These are phyloP conservation scores for Nicotiana sylvestris DNA, from an alignment of 257 asterid species.

Conservation along the genomic window DNA sequence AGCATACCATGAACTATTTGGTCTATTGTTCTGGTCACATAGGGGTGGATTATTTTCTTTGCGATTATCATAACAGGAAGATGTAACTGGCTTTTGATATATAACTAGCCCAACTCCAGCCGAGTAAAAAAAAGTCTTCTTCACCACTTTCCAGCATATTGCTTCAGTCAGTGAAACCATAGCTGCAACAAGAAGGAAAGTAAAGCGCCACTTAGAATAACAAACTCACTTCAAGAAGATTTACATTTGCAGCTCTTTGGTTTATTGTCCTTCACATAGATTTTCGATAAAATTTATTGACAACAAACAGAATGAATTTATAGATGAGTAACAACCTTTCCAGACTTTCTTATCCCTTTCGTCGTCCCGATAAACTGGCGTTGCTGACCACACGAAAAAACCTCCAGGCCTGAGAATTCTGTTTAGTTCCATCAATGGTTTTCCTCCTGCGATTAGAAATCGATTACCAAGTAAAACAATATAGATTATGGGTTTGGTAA, in stretches of 20 bases:
- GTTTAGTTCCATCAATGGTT: conserved; percentile 80
- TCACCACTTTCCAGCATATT: conserved; percentile 79
- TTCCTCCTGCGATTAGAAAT: conserved; percentile 62
- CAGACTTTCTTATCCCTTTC: conserved; percentile 64
- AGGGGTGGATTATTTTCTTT: conserved; percentile 61
- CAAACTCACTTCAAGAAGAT: no score
- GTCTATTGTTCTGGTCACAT: conserved; percentile 51
- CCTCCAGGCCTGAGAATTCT: conserved; percentile 96
- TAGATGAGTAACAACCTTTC: conserved; percentile 45
- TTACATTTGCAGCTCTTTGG: no score
- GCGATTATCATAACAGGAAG: conserved; percentile 67
- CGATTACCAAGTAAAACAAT: conserved; percentile 9
- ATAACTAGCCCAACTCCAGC: conserved; percentile 62
- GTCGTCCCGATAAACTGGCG: conserved; percentile 72
- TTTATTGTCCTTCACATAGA: no score
- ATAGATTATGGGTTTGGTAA: not conserved
- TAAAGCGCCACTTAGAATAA: not conserved
- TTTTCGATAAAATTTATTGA: no score
- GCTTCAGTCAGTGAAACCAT: conserved; percentile 74
- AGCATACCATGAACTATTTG: conserved; percentile 60
- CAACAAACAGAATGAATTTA: no score
- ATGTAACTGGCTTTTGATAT: conserved; percentile 70
- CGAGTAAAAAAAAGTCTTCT: conserved; percentile 34
- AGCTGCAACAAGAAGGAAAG: conserved; percentile 44
- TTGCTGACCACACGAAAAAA: conserved; percentile 91